These are phyloP conservation scores for Xylaria palmicola DNA, from an alignment of 495 filamentous ascomycete genomes.

Conservation along the genomic window DNA sequence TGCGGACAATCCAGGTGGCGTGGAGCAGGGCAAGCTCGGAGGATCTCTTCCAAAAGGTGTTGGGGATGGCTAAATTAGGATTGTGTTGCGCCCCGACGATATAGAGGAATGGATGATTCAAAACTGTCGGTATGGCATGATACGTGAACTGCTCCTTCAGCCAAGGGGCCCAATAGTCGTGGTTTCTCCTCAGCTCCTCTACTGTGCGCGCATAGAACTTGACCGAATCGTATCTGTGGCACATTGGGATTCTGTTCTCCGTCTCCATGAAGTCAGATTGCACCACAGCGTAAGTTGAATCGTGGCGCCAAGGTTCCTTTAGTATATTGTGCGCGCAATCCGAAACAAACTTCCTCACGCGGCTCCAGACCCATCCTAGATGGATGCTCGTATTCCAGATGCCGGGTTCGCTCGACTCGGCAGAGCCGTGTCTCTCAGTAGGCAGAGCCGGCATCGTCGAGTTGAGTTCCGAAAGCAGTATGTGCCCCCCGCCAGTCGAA, in stretches of 20 bases:
- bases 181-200: conserved; percentile 36
- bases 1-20: conserved; percentile 49
- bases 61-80: conserved; percentile 46
- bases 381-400: conserved; percentile 46
- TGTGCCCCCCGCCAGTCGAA: conserved; percentile 21
- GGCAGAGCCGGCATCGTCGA: conserved; percentile 39
- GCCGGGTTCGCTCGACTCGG: conserved; percentile 32
- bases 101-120: conserved; percentile 50
- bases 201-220: conserved; percentile 46
- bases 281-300: conserved; percentile 47
- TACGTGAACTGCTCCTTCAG: conserved; percentile 49
- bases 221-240: conserved; percentile 48
- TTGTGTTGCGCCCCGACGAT: conserved; percentile 49
- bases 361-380: conserved; percentile 49
- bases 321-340: conserved; percentile 43
- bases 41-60: conserved; percentile 47
- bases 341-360: conserved; percentile 40
- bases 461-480: conserved; percentile 9
- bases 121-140: conserved; percentile 44
- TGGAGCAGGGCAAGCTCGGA: conserved; percentile 47
- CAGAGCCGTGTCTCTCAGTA: conserved; percentile 36
- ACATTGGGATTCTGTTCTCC: conserved; percentile 45
- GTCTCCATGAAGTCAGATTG: conserved; percentile 45
- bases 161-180: conserved; percentile 47
- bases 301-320: conserved; percentile 47